Evolutionary conservation across 805 yeast genomes (phyloP).

Genomic region (Lachancea nothofagi): DNA sequence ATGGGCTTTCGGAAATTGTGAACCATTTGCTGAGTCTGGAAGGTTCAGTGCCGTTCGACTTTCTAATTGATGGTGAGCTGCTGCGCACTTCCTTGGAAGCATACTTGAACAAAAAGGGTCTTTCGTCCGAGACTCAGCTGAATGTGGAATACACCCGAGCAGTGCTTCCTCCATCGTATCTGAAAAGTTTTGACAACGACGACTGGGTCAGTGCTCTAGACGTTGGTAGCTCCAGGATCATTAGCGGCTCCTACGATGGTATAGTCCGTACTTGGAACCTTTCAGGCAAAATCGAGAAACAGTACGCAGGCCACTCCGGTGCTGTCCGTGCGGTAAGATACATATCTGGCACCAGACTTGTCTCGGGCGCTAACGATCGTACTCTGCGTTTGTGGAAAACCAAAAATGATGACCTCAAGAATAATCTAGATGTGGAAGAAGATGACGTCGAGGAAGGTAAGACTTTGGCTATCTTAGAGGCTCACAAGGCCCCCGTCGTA

Average conservation of each 20-base stretch:
- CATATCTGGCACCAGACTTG: slow-evolving; percentile 67
- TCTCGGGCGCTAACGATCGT: slow-evolving; percentile 86
- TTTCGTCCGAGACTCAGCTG: slow-evolving; percentile 75
- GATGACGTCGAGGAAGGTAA: slow-evolving; percentile 57
- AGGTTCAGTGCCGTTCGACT: slow-evolving; percentile 83
- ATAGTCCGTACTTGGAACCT: slow-evolving; percentile 83
- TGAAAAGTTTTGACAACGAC: slow-evolving; percentile 83
- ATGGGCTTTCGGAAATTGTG: slow-evolving; percentile 90
- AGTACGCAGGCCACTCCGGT: slow-evolving; percentile 82
- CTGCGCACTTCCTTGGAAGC: slow-evolving; percentile 75
- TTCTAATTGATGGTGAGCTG: slow-evolving; percentile 78
- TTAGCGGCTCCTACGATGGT: slow-evolving; percentile 93
- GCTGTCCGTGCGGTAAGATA: slow-evolving; percentile 80
- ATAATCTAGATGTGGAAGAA: slow-evolving; percentile 37
- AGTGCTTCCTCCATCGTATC: slow-evolving; percentile 86
- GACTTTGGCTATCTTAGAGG: slow-evolving; percentile 80
- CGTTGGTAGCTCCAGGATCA: slow-evolving; percentile 41
- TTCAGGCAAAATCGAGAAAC: slow-evolving; percentile 74
- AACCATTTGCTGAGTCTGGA: slow-evolving; percentile 70
- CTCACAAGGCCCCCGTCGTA: slow-evolving; percentile 85
- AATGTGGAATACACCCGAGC: slow-evolving; percentile 88
- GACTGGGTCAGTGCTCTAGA: slow-evolving; percentile 87
- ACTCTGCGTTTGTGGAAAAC: slow-evolving; percentile 85
- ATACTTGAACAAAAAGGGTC: slow-evolving; percentile 67
- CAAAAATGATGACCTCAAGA: slow-evolving; percentile 33